Base-by-base conservation (phyloP, 768 basidiomycete genomes). In the Pisolithus microcarpus region DNA sequence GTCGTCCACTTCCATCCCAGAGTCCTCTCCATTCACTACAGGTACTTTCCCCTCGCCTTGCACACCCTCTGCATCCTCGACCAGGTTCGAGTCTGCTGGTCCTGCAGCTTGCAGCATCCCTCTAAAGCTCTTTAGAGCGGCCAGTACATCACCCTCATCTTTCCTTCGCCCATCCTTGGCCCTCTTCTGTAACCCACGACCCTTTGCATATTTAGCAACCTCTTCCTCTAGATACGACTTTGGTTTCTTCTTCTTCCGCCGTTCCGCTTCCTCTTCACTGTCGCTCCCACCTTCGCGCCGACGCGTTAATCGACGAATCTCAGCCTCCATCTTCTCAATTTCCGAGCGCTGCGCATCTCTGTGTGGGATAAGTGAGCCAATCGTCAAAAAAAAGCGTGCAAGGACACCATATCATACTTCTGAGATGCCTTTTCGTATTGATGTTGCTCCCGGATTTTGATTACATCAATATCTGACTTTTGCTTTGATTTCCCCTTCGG, bases 291-390 rank as follows among this genome's bases (percentile, higher is more conserved):
- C 73, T 24, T 74, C 77, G 8, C 77, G 78, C 39, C 75, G 76
- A 54, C 82, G 81, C 26, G 80, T 74, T 7, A 95, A 79, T 54
- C 80, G 85, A 23, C 89, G 84, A 50, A 97, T 87, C 42, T 91
- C 87, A 7, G 81, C 82, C 66, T 97, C 91, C 83, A 97, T 89
- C 59, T 79, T 84, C 58, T 83, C 84, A 46, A 96, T 89, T 64
- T 92, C 84, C 7, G 80, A 73, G 61, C 84, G 79, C 19, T 87
- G 85, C 10, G 77, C 68, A 31, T 75, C 74, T 48, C 86, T 91
- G 52, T 4, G 43, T 34, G 26, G 5, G 19, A 45, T 45, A 52
- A 38, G 21, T 36, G 31, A 30, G 5, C 36, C 4, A 46, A 31
- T 26, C 7, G 30, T 52, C 23, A 26, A 61, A 46, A n/a, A n/a